phyloP scores from a whole-genome alignment of 1,284 basidiomycete species.

The Apiotrichum veenhuisii region DNA sequence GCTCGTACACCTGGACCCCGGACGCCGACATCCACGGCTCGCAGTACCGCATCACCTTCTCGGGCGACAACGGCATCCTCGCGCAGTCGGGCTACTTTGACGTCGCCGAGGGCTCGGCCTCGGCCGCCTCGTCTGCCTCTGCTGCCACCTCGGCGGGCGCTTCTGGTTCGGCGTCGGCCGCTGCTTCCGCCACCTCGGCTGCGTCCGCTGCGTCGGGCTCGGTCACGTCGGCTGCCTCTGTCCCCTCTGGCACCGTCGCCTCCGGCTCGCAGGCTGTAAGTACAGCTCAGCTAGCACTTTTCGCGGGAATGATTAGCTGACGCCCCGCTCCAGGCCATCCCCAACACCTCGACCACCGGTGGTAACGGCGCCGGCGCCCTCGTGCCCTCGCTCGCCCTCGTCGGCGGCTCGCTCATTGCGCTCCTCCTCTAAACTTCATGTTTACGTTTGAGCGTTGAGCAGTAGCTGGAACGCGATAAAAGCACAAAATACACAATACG shows the following conservation, averaged over 20 bases:
- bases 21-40: constrained; percentile 21
- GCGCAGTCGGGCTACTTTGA: constrained; percentile 41
- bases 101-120: constrained; percentile 23
- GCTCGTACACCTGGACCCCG: constrained; percentile 38
- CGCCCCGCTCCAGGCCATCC: too few species aligned
- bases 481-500: too few species aligned
- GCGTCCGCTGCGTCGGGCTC: background rate
- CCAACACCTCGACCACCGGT: constrained; percentile 4
- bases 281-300: too few species aligned
- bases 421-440: constrained; percentile 17
- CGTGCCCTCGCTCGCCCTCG: constrained; percentile 18
- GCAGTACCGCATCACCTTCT: constrained; percentile 22
- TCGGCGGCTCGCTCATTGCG: constrained; percentile 11
- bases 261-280: too few species aligned
- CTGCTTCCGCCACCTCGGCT: constrained; percentile 1
- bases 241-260: background rate
- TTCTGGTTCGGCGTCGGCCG: background rate
- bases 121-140: constrained; percentile 1
- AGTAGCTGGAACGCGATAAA: too few species aligned
- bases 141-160: constrained; percentile 11
- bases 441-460: too few species aligned
- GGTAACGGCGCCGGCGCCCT: constrained; percentile 6
- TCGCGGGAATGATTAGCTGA: too few species aligned
- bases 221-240: background rate
- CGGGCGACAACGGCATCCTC: constrained; percentile 30